Conservation (phyloP, 352 stramenopile species). For the Pythium diclinum region DNA sequence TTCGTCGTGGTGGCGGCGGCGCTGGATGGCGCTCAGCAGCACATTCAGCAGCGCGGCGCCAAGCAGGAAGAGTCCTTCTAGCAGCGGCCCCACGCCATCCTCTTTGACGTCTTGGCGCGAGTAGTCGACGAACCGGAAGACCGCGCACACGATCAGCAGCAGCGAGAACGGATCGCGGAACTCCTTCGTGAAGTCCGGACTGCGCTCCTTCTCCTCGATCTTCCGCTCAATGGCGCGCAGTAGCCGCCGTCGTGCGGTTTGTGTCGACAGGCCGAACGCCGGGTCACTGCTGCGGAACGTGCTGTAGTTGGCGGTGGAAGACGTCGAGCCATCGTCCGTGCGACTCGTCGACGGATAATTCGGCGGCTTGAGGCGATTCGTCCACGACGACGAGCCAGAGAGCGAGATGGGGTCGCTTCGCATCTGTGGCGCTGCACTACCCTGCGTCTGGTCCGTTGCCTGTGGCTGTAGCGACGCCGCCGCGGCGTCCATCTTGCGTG, state of each 20-base stretch:
- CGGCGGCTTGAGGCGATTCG: conserved; percentile 20
- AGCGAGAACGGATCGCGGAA: conserved; percentile 72
- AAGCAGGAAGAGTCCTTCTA: conserved; percentile 61
- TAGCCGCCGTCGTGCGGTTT: conserved; percentile 45
- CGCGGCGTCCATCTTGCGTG: not conserved
- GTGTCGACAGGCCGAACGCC: conserved; percentile 51
- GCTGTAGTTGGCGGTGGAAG: conserved; percentile 16
- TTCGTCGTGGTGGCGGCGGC: conserved; percentile 68
- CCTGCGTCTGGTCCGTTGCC: not conserved
- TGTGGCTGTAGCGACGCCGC: not conserved
- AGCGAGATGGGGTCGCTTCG: conserved; percentile 21
- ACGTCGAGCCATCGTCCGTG: not conserved
- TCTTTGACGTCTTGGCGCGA: conserved; percentile 30
- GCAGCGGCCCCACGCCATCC: conserved; percentile 31
- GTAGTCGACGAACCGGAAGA: conserved; percentile 60
- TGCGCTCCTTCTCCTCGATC: conserved; percentile 69
- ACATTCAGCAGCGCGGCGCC: conserved; percentile 56
- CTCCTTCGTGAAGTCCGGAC: conserved; percentile 57
- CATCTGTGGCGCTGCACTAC: not conserved
- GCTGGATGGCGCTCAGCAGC: conserved; percentile 61
- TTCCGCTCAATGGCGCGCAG: conserved; percentile 67
- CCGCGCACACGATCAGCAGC: conserved; percentile 60
- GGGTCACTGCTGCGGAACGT: conserved; percentile 24
- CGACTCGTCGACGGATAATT: conserved; percentile 20
- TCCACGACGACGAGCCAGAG: conserved; percentile 21